A percentile compares a stretch with the other conserved stretches of the same genome.
These are phyloP conservation scores for Tetrahymena malaccensis DNA, from an alignment of 73 alveolate genomes.

Conservation along the genomic window DNA sequence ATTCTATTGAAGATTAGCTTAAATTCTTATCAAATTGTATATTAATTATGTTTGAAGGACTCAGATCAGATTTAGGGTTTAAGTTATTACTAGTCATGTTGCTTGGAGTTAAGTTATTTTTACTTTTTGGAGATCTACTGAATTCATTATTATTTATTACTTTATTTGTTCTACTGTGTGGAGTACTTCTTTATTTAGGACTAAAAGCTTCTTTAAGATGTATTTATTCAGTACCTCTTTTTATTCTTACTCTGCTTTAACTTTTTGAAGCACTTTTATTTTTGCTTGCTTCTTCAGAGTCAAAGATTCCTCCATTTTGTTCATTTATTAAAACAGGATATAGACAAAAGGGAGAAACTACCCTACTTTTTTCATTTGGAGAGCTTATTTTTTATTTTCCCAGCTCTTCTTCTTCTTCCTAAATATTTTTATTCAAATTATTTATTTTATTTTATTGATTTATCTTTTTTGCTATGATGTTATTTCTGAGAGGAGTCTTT, in stretches of 20 bases:
- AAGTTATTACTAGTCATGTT: neutral
- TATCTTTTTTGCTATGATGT: neutral
- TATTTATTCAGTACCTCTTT: neutral
- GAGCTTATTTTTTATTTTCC: neutral
- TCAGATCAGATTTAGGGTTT: neutral
- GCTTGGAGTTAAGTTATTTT: neutral
- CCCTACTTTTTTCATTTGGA: neutral
- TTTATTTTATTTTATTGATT: too few species aligned
- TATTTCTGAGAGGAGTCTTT: neutral
- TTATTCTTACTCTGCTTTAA: neutral
- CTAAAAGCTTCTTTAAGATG: neutral
- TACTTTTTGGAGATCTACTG: neutral
- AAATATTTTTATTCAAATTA: too few species aligned
- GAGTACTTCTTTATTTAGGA: neutral
- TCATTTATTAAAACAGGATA: neutral
- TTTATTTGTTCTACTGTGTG: neutral
- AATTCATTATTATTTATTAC: neutral
- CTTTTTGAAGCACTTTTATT: neutral
- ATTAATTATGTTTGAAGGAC: neutral
- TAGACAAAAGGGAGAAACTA: neutral
- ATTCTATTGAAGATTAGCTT: neutral
- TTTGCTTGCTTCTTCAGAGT: neutral
- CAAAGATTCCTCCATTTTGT: neutral
- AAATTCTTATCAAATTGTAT: neutral
- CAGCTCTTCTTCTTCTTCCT: neutral